Base-by-base conservation (phyloP, 2,329 filamentous ascomycete species). In the Sporothrix globosa region DNA sequence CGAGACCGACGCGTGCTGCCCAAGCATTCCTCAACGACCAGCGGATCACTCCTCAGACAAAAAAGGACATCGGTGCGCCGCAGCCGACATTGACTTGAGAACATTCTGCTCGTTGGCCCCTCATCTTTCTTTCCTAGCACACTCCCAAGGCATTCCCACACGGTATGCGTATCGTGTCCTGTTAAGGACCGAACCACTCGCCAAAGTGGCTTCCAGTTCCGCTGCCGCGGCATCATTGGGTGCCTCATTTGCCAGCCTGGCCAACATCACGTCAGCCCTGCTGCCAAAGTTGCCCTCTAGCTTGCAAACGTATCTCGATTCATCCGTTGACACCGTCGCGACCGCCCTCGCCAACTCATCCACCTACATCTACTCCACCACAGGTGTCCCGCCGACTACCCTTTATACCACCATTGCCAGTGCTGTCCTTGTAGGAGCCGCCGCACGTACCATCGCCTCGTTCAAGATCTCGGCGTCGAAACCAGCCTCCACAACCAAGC, bases 141-240 rank as follows among this genome's bases (percentile, higher is more conserved):
- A 34, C 6, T 11, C 30, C 19, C 39, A 27, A 54, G 27, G 13
- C n/a, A 19, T 24, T 14, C 14, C n/a, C 27, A 24, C 9, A 13
- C 44, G 24, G 68, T 41, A 46, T 65, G 56, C 44, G 58, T 61
- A 48, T 72, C 63, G 79, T 79, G 79, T 82, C 78, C 63, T 66
- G 63, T 66, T 34, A 13, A 66, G 21, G 46, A 65, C 61, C 63
- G 46, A 75, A 78, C 77, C 77, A 76, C 75, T 79, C 81, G 82
- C 80, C 85, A 89, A 88, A 80, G 86, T 89, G 87, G 87, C 86
- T 88, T 88, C 86, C 79, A 80, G 81, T 81, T 82, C 84, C 80
- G 81, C 80, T 79, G 77, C 82, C 77, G 82, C 84, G 85, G 87
- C 86, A 86, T 87, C 87, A 77, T 83, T 85, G 80, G 87, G 87